Evolutionary conservation across 2,329 filamentous ascomycete genomes (phyloP).

Genomic region (Lasiodiplodia sp.): DNA sequence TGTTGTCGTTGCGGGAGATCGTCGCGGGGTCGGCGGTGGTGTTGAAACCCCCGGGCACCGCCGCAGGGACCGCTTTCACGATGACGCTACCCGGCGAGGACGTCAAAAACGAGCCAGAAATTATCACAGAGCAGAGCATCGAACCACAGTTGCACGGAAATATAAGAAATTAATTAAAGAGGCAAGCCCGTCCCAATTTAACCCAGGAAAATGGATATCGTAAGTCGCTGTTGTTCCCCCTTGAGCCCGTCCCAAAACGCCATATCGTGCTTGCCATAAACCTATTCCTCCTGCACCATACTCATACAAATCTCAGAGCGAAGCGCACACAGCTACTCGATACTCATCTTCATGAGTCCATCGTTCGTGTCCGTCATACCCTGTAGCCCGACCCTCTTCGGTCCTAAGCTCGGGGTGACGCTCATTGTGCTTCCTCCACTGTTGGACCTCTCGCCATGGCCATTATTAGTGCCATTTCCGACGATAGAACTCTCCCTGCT

Average conservation of each 20-base stretch:
- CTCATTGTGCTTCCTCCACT: slow-evolving; percentile 58
- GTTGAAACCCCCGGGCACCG: slow-evolving; percentile 31
- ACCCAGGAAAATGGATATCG: slow-evolving; percentile 10
- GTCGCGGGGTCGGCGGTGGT: slow-evolving; percentile 36
- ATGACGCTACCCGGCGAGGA: not conserved
- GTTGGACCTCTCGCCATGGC: slow-evolving; percentile 57
- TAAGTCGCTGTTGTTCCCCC: not conserved
- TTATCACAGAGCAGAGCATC: not conserved
- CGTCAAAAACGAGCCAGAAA: not conserved
- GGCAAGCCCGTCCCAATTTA: not conserved
- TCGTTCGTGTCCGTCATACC: slow-evolving; percentile 97
- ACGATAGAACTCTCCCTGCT: slow-evolving; percentile 63
- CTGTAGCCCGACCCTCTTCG: slow-evolving; percentile 67
- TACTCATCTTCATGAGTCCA: slow-evolving; percentile 95
- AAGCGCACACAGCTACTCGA: slow-evolving; percentile 69
- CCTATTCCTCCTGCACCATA: not conserved
- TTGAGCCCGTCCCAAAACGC: slow-evolving; percentile 13
- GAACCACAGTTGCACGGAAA: not conserved
- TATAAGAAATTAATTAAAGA: not conserved
- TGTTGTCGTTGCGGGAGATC: slow-evolving; percentile 34
- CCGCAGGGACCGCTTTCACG: not conserved
- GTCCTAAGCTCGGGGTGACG: slow-evolving; percentile 51
- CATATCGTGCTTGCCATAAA: not conserved
- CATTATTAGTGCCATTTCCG: slow-evolving; percentile 40
- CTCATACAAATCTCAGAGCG: slow-evolving; percentile 8